Percentiles rank a stretch among this genome's conserved stretches.
Conservation (phyloP, 2,329 filamentous ascomycete species). For the Aspergillus calidoustus region DNA sequence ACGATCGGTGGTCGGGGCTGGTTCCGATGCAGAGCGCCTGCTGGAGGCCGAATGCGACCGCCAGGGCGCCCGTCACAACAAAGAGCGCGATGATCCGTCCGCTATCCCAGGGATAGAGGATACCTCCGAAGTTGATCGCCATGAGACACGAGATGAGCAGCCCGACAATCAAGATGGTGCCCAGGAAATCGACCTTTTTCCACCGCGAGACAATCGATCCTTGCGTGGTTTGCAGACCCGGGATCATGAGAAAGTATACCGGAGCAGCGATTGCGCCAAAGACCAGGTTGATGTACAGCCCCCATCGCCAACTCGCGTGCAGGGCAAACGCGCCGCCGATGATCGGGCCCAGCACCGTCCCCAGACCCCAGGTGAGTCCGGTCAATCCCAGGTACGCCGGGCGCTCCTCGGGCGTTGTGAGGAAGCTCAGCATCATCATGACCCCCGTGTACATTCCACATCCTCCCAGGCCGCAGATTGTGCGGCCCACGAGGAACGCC, state of each 20-base stretch:
- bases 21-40: constrained; percentile 46
- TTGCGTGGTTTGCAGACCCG: neutral
- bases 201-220: neutral
- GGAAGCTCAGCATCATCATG: neutral
- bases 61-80: constrained; percentile 50
- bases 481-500: neutral
- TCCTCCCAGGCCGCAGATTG: neutral
- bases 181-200: neutral
- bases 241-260: neutral
- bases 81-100: constrained; percentile 35
- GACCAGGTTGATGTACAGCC: neutral
- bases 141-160: constrained; percentile 1
- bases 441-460: neutral
- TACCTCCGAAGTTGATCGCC: constrained; percentile 10
- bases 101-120: constrained; percentile 3
- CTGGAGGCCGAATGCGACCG: constrained; percentile 51
- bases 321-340: neutral
- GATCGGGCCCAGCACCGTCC: neutral
- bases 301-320: neutral
- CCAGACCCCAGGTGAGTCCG: neutral
- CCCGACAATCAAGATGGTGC: neutral
- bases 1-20: constrained; percentile 48
- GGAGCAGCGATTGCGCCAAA: neutral
- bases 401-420: neutral
- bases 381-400: neutral